Evolutionary conservation across 1,284 basidiomycete species (phyloP), one percentile per base, ranked within the genome.

Genomic region (Rhodotorula glutinis): DNA sequence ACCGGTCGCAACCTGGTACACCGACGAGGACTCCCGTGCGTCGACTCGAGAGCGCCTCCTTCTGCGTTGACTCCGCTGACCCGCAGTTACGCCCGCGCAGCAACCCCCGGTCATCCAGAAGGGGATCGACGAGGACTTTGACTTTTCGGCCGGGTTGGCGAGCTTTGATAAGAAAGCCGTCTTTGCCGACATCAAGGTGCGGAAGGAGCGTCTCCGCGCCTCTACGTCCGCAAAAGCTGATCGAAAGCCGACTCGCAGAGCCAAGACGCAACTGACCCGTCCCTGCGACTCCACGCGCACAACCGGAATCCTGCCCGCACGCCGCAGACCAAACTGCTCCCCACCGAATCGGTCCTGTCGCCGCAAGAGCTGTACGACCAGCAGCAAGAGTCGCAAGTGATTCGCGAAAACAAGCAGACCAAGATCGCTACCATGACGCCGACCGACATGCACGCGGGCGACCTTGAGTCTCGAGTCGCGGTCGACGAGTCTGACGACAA

Each of bases 281-380:
- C 74, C 5, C 63, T 66, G 3, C 75, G 71, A 5, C 65, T 76
- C 25, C 70, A 73, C 44, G 70, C 75, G 27, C 74, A 76, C 67
- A 76, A 75, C 60, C 73, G 72, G 33, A 62, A 64, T 38, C 54
- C 63, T 1, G 19, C 25, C 33, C 62, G 47, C 25, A 51, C 62
- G 8, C 54, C 57, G 3, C 66, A 59, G 25, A 27, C 62, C n/a
- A 74, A 74, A 47, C 58, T 74, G 9, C 49, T 60, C 23, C 61
- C 69, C 17, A 41, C 49, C 33, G 63, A 66, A 54, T 63, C 43
- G 30, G 74, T 73, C 33, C 54, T 73, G 13, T 61, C 63, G 33
- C n/a, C 47, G 1, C 38, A 56, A 9, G 73, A 74, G 58, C 65
- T 73, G 13, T 27, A 65, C 41, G 58, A 53, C 44, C 67, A 71